A percentile compares a stretch with the other conserved stretches of the same genome.
phyloP scores from a whole-genome alignment of 1,284 basidiomycete species.

The Leccinum fuscescens region DNA sequence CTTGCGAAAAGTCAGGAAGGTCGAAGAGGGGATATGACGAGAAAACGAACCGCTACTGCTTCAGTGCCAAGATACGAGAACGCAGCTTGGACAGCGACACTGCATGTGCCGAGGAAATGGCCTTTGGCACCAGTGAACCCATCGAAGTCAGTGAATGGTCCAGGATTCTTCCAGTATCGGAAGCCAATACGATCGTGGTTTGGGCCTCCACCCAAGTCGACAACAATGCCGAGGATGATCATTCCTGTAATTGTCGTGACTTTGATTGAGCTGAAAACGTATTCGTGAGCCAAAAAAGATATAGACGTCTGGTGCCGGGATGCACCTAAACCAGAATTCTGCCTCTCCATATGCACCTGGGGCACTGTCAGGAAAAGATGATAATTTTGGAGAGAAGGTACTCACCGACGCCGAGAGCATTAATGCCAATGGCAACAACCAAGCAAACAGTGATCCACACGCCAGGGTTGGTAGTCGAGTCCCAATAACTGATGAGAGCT shows the following conservation, averaged over 20 bases:
- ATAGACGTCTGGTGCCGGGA: not conserved
- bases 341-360: slow-evolving; percentile 49
- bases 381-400: not conserved
- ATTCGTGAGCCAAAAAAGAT: not conserved
- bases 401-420: slow-evolving; percentile 51
- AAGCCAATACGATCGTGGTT: slow-evolving; percentile 41
- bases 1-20: slow-evolving; percentile 8
- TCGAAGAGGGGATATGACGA: not conserved
- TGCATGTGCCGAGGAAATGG: slow-evolving; percentile 49
- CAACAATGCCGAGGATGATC: slow-evolving; percentile 45
- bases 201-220: slow-evolving; percentile 45
- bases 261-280: slow-evolving; percentile 39
- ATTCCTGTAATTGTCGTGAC: slow-evolving; percentile 43
- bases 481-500: slow-evolving; percentile 63
- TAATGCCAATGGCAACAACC: slow-evolving; percentile 60
- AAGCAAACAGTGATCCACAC: slow-evolving; percentile 66
- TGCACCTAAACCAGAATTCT: slow-evolving; percentile 49
- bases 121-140: slow-evolving; percentile 35
- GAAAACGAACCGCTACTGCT: slow-evolving; percentile 44
- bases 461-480: slow-evolving; percentile 50
- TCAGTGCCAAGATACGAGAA: slow-evolving; percentile 61
- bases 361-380: not conserved
- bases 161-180: slow-evolving; percentile 48
- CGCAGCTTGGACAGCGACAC: slow-evolving; percentile 37
- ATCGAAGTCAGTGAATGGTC: slow-evolving; percentile 35